These are phyloP conservation scores for Alternaria postmessia DNA, from an alignment of 2,329 filamentous ascomycete species.

Conservation along the genomic window DNA sequence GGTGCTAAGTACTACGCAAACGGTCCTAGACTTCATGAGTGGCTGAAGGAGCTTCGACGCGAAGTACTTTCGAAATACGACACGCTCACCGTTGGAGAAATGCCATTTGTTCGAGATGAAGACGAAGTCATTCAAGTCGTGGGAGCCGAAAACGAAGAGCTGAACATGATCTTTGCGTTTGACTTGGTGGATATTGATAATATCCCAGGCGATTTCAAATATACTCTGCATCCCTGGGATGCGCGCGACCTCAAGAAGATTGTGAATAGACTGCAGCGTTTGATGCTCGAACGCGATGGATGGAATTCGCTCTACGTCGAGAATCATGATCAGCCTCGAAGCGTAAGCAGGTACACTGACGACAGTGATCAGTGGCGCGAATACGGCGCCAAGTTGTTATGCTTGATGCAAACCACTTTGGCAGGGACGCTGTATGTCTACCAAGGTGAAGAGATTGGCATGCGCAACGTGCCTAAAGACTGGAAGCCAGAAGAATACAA, in stretches of 20 bases:
- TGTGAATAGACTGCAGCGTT: slow-evolving; percentile 44
- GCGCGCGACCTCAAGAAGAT: slow-evolving; percentile 44
- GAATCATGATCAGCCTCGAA: slow-evolving; percentile 63
- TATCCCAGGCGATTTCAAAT: slow-evolving; percentile 48
- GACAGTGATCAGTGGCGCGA: slow-evolving; percentile 58
- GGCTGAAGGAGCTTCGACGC: slow-evolving; percentile 69
- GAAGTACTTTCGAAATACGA: slow-evolving; percentile 67
- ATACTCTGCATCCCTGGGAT: slow-evolving; percentile 45
- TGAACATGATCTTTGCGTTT: slow-evolving; percentile 73
- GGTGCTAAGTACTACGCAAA: slow-evolving; percentile 67
- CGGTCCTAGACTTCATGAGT: slow-evolving; percentile 74
- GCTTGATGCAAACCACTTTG: slow-evolving; percentile 58
- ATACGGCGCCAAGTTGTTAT: slow-evolving; percentile 58
- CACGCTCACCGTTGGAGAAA: slow-evolving; percentile 71
- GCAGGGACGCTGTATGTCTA: slow-evolving; percentile 60
- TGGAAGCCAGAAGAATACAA: slow-evolving; percentile 59
- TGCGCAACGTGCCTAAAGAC: slow-evolving; percentile 56
- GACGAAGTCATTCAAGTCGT: slow-evolving; percentile 59
- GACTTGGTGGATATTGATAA: slow-evolving; percentile 53
- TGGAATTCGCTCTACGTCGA: slow-evolving; percentile 63
- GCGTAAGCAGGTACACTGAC: slow-evolving; percentile 58
- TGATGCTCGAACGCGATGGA: slow-evolving; percentile 50
- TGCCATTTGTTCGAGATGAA: slow-evolving; percentile 62
- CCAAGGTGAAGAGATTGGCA: slow-evolving; percentile 62
- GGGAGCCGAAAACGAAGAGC: slow-evolving; percentile 56